Evolutionary conservation across 2,329 filamentous ascomycete genomes (phyloP).

Genomic region (Dothidotthia symphoricarpi): DNA sequence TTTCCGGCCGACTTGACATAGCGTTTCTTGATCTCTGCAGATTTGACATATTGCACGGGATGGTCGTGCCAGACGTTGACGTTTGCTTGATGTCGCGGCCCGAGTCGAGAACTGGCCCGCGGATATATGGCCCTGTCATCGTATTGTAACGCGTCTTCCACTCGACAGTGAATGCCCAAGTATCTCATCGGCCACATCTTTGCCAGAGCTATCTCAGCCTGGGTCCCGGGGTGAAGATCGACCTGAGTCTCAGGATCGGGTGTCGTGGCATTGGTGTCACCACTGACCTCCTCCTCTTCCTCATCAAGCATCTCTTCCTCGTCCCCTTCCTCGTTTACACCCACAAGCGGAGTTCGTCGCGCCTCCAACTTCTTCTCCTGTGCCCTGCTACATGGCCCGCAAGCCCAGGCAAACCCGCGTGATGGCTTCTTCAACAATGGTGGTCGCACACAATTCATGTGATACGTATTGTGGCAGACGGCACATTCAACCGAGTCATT

Average conservation of each 20-base stretch:
- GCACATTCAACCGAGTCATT: conserved; percentile 96
- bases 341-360: conserved; percentile 74
- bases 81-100: conserved; percentile 85
- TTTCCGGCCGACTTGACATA: conserved; percentile 60
- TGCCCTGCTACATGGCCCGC: conserved; percentile 91
- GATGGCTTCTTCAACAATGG: conserved; percentile 93
- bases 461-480: conserved; percentile 90
- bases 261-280: conserved; percentile 60
- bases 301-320: conserved; percentile 66
- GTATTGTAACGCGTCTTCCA: conserved; percentile 93
- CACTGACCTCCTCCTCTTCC: conserved; percentile 66
- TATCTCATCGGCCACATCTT: conserved; percentile 97
- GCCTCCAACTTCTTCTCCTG: conserved; percentile 91
- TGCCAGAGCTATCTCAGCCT: conserved; percentile 87
- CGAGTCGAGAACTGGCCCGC: conserved; percentile 86
- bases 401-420: conserved; percentile 96
- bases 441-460: conserved; percentile 96
- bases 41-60: conserved; percentile 86
- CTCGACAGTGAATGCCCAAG: conserved; percentile 89
- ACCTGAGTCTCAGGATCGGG: conserved; percentile 52
- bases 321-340: conserved; percentile 54
- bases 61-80: conserved; percentile 82
- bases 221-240: conserved; percentile 64
- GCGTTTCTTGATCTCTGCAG: conserved; percentile 79
- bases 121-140: conserved; percentile 94